phyloP scores from a whole-genome alignment of 1,139 yeast species.

The Kazachstania sp. region DNA sequence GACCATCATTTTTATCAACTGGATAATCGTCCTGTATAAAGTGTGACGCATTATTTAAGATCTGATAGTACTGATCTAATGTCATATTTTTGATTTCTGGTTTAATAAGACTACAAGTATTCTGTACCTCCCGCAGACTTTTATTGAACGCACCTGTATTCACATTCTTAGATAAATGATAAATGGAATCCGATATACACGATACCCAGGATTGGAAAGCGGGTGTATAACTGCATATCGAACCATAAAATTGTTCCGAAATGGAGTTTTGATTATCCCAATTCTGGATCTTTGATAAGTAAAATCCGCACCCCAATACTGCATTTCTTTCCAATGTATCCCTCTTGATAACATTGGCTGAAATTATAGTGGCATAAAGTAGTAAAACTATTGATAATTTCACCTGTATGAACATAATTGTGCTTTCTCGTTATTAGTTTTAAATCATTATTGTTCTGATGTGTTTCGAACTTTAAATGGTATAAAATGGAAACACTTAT shows the following conservation, averaged over 20 bases:
- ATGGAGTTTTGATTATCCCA: slow-evolving; percentile 4
- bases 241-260: slow-evolving; percentile 3
- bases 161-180: slow-evolving; percentile 3
- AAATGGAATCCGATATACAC: slow-evolving; percentile 15
- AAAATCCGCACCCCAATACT: slow-evolving; percentile 6
- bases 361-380: background rate
- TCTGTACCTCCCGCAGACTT: slow-evolving; percentile 9
- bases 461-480: too few species aligned
- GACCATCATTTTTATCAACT: background rate
- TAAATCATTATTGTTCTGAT: too few species aligned
- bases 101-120: slow-evolving; percentile 8
- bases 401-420: background rate
- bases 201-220: slow-evolving; percentile 19
- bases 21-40: slow-evolving; percentile 4
- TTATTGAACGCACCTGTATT: slow-evolving; percentile 8
- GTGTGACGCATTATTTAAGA: slow-evolving; percentile 13
- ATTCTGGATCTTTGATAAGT: slow-evolving; percentile 2
- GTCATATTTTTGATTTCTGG: slow-evolving; percentile 6
- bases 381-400: background rate
- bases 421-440: too few species aligned
- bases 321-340: slow-evolving; percentile 4
- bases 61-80: slow-evolving; percentile 7
- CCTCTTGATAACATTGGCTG: background rate
- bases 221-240: slow-evolving; percentile 16
- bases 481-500: too few species aligned